Conservation (phyloP, 2,329 filamentous ascomycete genomes). For the Ceratocystis diversiconidia region DNA sequence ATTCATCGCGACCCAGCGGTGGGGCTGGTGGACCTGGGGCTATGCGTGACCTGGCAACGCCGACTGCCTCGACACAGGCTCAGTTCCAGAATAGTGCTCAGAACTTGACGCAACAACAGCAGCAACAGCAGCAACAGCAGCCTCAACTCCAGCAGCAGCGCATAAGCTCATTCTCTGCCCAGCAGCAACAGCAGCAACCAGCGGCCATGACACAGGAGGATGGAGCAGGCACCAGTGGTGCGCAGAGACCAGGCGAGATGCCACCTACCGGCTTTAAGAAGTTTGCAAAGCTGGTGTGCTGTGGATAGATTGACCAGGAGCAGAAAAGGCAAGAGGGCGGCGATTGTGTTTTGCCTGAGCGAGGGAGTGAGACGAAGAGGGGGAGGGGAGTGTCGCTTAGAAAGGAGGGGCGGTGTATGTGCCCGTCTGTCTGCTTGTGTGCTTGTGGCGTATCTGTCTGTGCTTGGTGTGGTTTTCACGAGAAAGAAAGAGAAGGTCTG, state of each 20-base stretch:
- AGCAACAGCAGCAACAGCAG: slow-evolving; percentile 26
- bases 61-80: slow-evolving; percentile 81
- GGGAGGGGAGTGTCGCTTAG: background rate
- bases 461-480: background rate
- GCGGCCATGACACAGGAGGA: slow-evolving; percentile 50
- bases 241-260: slow-evolving; percentile 13
- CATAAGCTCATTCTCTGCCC: slow-evolving; percentile 37
- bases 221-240: background rate
- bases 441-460: slow-evolving; percentile 2
- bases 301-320: slow-evolving; percentile 41
- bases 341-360: background rate
- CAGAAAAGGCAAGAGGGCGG: background rate
- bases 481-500: background rate
- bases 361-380: background rate
- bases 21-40: slow-evolving; percentile 42
- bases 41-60: slow-evolving; percentile 63
- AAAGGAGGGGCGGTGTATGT: background rate
- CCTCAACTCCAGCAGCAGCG: slow-evolving; percentile 45
- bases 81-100: slow-evolving; percentile 94
- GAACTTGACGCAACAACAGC: slow-evolving; percentile 55
- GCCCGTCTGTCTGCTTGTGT: background rate
- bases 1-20: slow-evolving; percentile 44
- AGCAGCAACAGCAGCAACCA: slow-evolving; percentile 39
- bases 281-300: slow-evolving; percentile 84
- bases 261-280: slow-evolving; percentile 70